Evolutionary conservation across 2,329 filamentous ascomycete species (phyloP).

Genomic region (Colletotrichum paranaense): DNA sequence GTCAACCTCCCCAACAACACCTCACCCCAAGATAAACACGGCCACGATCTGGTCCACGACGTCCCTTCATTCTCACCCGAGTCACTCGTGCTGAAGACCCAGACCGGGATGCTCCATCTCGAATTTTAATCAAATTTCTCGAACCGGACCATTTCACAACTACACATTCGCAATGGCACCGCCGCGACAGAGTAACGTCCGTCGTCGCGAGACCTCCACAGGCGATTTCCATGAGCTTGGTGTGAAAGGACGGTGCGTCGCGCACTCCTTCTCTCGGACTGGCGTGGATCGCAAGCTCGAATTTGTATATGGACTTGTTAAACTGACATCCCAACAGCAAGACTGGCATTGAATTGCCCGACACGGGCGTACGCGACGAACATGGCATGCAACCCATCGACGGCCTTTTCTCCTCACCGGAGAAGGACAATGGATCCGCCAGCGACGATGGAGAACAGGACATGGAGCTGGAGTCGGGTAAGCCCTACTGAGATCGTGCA

Average conservation of each 20-base stretch:
- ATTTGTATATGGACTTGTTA: neutral
- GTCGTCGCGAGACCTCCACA: slow-evolving; percentile 46
- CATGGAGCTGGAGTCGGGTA: slow-evolving; percentile 66
- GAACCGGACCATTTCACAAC: neutral
- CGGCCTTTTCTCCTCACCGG: slow-evolving; percentile 88
- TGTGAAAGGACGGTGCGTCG: slow-evolving; percentile 59
- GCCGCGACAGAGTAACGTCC: slow-evolving; percentile 25
- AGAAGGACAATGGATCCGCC: slow-evolving; percentile 54
- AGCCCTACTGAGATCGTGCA: slow-evolving; percentile 37
- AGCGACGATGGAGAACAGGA: slow-evolving; percentile 56
- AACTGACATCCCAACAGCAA: slow-evolving; percentile 68
- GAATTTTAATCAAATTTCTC: neutral
- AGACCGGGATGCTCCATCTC: neutral
- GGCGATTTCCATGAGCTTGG: slow-evolving; percentile 59
- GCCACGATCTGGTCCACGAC: neutral
- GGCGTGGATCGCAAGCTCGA: neutral
- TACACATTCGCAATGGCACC: slow-evolving; percentile 28
- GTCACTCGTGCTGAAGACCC: neutral
- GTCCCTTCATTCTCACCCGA: neutral
- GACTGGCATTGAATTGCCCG: slow-evolving; percentile 85
- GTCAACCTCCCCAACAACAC: slow-evolving; percentile 6
- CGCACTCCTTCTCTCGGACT: neutral
- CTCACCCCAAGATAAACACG: slow-evolving; percentile 13
- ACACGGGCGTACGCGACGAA: slow-evolving; percentile 85
- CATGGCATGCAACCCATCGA: slow-evolving; percentile 92